Conservation (phyloP, 208 protist species). For the Trypanosoma caninum region DNA sequence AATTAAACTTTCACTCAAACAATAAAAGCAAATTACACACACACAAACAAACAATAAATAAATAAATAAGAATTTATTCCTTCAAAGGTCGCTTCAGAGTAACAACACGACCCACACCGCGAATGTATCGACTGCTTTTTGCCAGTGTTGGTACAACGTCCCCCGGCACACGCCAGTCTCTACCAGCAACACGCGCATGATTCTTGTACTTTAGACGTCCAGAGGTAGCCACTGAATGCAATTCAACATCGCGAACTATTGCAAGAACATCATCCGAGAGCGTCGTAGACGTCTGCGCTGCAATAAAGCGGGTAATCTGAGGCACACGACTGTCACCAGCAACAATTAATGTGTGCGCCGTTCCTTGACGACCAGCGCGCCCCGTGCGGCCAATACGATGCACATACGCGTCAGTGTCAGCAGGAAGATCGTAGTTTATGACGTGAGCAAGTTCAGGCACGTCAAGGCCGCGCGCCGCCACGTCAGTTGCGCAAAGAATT, state of each 20-base stretch:
- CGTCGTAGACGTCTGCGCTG: slow-evolving; percentile 25
- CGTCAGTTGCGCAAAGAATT: slow-evolving; percentile 96
- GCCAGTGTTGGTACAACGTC: not conserved
- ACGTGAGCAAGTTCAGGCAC: slow-evolving; percentile 93
- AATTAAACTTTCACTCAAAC: not conserved
- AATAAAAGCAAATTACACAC: not conserved
- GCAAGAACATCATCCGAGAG: slow-evolving; percentile 19
- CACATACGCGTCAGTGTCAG: slow-evolving; percentile 95
- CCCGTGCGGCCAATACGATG: slow-evolving; percentile 98
- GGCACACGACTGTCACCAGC: slow-evolving; percentile 56
- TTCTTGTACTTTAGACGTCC: slow-evolving; percentile 4
- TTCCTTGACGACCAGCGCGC: slow-evolving; percentile 90
- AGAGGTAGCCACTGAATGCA: not conserved
- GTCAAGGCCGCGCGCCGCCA: slow-evolving; percentile 93
- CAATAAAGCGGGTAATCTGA: slow-evolving; percentile 52
- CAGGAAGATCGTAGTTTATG: slow-evolving; percentile 96
- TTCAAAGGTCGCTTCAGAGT: slow-evolving; percentile 17
- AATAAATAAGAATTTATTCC: not conserved
- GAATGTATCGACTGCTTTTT: slow-evolving; percentile 18
- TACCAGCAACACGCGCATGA: slow-evolving; percentile 13
- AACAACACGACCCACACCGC: slow-evolving; percentile 19
- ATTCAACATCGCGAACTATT: slow-evolving; percentile 19
- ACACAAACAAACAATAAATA: not conserved
- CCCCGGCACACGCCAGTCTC: slow-evolving; percentile 13
- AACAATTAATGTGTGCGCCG: slow-evolving; percentile 92